Evolutionary conservation across 140 eudicot genomes (phyloP).

Genomic region (Erigeron philadelphicus): DNA sequence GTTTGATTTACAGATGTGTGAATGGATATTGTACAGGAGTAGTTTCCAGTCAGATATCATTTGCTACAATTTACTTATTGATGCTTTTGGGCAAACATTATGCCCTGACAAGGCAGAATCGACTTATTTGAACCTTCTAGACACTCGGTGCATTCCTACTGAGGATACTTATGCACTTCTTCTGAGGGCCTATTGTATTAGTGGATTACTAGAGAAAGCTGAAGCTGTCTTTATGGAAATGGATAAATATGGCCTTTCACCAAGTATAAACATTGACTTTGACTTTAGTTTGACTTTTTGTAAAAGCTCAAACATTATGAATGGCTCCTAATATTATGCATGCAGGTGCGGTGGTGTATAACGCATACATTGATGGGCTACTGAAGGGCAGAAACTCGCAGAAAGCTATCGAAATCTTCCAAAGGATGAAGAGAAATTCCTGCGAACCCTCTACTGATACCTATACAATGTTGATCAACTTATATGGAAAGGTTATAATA

Average conservation of each 20-base stretch:
- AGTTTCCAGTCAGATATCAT: conserved; percentile 71
- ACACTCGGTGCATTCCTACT: conserved; percentile 77
- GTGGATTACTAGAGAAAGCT: conserved; percentile 66
- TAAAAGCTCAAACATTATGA: no score
- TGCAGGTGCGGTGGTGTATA: conserved; percentile 74
- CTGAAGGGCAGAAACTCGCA: conserved; percentile 60
- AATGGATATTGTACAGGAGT: conserved; percentile 85
- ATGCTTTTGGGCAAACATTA: conserved; percentile 69
- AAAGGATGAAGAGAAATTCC: conserved; percentile 78
- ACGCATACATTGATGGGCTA: conserved; percentile 79
- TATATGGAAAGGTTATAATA: conserved; percentile 73
- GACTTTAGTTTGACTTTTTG: no score
- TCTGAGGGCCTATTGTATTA: conserved; percentile 62
- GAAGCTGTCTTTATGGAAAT: conserved; percentile 79
- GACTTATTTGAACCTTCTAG: conserved; percentile 64
- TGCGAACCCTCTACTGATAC: conserved; percentile 80
- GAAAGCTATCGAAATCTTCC: conserved; percentile 62
- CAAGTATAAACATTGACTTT: conserved; percentile 42
- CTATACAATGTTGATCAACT: conserved; percentile 77
- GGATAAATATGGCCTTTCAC: conserved; percentile 53
- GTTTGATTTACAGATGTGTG: conserved; percentile 64
- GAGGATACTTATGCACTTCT: conserved; percentile 93
- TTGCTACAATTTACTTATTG: conserved; percentile 87
- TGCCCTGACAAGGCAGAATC: conserved; percentile 60
- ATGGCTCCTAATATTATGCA: background rate